Evolutionary conservation across 2,329 filamentous ascomycete genomes (phyloP).

Genomic region (Xylaria sp.): DNA sequence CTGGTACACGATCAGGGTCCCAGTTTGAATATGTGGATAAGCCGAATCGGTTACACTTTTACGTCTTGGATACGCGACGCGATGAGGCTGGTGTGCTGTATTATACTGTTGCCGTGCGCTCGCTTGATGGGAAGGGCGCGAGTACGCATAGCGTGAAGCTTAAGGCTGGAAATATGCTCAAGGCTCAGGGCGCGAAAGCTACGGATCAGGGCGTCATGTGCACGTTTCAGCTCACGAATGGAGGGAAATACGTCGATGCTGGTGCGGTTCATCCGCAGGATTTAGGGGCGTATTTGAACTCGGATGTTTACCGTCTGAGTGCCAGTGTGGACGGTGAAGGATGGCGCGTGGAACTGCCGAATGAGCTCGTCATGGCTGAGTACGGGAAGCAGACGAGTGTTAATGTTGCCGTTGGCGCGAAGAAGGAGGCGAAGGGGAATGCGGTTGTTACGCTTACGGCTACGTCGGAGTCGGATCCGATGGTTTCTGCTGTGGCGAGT

Average conservation of each 20-base stretch:
- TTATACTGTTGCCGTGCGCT: conserved; percentile 44
- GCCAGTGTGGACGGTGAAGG: conserved; percentile 41
- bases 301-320: conserved; percentile 44
- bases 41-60: conserved; percentile 46
- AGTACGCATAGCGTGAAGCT: conserved; percentile 37
- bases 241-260: conserved; percentile 33
- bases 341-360: conserved; percentile 42
- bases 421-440: conserved; percentile 28
- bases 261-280: conserved; percentile 31
- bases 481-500: conserved; percentile 7
- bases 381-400: conserved; percentile 37
- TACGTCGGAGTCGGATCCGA: conserved; percentile 41
- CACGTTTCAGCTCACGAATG: conserved; percentile 44
- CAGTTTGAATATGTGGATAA: conserved; percentile 45
- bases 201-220: conserved; percentile 38
- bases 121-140: conserved; percentile 35
- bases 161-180: conserved; percentile 31
- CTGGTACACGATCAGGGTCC: conserved; percentile 46
- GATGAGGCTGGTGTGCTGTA: conserved; percentile 40
- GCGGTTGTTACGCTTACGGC: conserved; percentile 40
- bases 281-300: conserved; percentile 36
- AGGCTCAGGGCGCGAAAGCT: conserved; percentile 22
- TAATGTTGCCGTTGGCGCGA: conserved; percentile 39
- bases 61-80: conserved; percentile 41
- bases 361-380: conserved; percentile 37